Base-by-base conservation (phyloP, 768 basidiomycete genomes). In the Phlegmacium glaucopus region DNA sequence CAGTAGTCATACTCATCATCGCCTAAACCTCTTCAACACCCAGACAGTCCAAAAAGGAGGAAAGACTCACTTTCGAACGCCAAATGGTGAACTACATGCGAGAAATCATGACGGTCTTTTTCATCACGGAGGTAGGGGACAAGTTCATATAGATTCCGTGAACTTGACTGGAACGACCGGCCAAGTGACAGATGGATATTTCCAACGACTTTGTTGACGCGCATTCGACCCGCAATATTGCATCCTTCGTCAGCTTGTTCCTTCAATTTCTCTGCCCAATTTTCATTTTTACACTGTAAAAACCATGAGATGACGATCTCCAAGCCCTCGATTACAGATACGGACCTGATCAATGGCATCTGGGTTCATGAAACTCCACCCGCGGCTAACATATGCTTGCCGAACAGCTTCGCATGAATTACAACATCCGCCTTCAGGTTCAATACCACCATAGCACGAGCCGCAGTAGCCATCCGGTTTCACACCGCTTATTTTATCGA, bases 401-500 rank as follows among this genome's bases (percentile, higher is more conserved):
- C 96, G 80, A 18, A 99, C 96, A 1, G 93, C 87, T 61, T 99
- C 96, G 65, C 96, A 99, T 37, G 84, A 85, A 63, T 99, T 91
- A 69, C 96, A 99, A 68, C 96, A 99, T 5, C 93, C 94, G 61
- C 66, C 68, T 38, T 72, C 74, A 3, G 92, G 87, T 44, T 77
- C 80, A 18, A 79, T 54, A 47, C 92, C 96, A 48, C 96, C 96
- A 56, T 90, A 99, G 69, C 96, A 99, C 5, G 93, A 95, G 4
- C 96, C 96, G 69, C 95, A 98, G 63, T 92, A 94, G 49, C 74
- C 76, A 1, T 69, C 66, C 41, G 77, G 66, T 62, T 81, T 75
- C 61, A 74, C 69, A 49, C 82, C 72, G 52, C 80, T 83, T 56
- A 90, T 67, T 64, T 81, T 85, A 66, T 97, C 94, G 2, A 94